These are phyloP conservation scores for Trypanosoma cruzi DNA, from an alignment of 208 protist genomes.

Conservation along the genomic window DNA sequence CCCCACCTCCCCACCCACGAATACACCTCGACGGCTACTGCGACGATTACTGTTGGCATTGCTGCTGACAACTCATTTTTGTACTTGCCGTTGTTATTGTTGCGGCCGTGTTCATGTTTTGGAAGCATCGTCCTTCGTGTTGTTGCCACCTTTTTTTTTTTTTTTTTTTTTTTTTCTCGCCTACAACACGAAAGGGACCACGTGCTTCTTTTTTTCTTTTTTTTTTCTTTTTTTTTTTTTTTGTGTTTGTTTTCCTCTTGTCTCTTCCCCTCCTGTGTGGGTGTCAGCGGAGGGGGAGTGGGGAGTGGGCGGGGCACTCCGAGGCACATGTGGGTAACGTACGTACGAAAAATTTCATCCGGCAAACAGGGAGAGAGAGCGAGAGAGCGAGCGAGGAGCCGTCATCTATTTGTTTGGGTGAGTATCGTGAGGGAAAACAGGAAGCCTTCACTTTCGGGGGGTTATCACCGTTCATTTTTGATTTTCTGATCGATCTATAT, in stretches of 20 bases:
- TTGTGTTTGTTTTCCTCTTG: neutral
- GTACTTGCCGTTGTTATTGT: too few species aligned
- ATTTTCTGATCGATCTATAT: neutral
- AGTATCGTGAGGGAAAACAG: neutral
- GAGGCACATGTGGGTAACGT: too few species aligned
- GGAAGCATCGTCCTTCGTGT: too few species aligned
- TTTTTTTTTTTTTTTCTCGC: neutral
- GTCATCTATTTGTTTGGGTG: neutral
- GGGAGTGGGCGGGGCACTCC: too few species aligned
- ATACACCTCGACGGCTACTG: too few species aligned
- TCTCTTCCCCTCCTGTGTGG: neutral
- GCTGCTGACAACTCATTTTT: too few species aligned
- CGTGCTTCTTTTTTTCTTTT: conserved; percentile 24
- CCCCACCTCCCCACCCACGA: too few species aligned
- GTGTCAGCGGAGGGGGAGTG: too few species aligned
- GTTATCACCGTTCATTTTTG: neutral
- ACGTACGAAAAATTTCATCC: too few species aligned
- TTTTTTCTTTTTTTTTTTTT: conserved; percentile 4
- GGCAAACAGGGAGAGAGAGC: neutral
- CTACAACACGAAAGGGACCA: too few species aligned
- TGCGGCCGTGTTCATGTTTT: too few species aligned
- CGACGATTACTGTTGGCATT: too few species aligned
- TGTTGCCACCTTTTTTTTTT: conserved; percentile 17
- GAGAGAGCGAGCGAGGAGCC: neutral
- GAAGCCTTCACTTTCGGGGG: neutral